phyloP scores from a whole-genome alignment of 208 protist genomes.

The Trypanosoma avium region DNA sequence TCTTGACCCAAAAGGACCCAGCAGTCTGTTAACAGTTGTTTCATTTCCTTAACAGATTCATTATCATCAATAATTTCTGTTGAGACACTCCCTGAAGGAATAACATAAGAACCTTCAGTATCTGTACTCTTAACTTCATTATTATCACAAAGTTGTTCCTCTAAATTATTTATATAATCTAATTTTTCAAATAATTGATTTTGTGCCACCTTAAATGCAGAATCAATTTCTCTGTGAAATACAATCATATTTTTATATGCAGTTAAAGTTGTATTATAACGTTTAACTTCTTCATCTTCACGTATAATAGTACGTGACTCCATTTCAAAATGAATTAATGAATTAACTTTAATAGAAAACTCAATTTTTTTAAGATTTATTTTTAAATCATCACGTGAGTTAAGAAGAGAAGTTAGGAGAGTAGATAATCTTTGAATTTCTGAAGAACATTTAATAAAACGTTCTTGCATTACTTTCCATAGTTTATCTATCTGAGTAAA shows the following conservation, averaged over 20 bases:
- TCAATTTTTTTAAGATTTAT: background rate
- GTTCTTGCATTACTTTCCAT: background rate
- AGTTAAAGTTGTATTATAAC: conserved; percentile 2
- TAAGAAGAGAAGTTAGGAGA: background rate
- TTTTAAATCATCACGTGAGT: conserved; percentile 8
- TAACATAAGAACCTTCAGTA: background rate
- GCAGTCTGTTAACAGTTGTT: conserved; percentile 27
- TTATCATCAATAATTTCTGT: conserved; percentile 5
- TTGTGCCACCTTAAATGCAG: background rate
- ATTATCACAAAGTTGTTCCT: conserved; percentile 1
- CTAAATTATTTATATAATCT: conserved; percentile 20
- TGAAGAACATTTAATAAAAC: conserved; percentile 8
- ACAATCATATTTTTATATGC: background rate
- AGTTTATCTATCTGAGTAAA: conserved; percentile 5
- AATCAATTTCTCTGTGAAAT: conserved; percentile 8
- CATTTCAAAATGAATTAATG: conserved; percentile 7
- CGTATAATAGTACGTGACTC: conserved; percentile 1
- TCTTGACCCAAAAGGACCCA: conserved; percentile 22
- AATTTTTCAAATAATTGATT: conserved; percentile 18
- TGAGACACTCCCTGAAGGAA: conserved; percentile 7
- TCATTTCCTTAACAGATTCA: conserved; percentile 24
- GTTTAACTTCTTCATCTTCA: conserved; percentile 7
- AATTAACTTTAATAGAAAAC: background rate
- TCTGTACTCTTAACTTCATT: background rate
- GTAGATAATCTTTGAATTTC: conserved; percentile 1